Evolutionary conservation across 2,329 filamentous ascomycete genomes (phyloP).

Genomic region (Aspergillus brasiliensis): DNA sequence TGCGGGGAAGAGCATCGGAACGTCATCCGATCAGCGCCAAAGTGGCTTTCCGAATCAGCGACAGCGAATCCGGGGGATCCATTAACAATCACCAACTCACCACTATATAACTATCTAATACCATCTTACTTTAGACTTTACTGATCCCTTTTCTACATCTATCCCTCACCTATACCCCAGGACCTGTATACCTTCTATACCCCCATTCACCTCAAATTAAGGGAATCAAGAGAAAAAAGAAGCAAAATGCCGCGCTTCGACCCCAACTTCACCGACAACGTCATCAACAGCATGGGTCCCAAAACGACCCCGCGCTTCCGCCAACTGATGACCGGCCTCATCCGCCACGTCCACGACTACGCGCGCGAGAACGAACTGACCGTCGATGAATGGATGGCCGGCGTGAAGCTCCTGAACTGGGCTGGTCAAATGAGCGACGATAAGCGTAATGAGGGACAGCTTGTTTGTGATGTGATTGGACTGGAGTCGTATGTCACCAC

Average conservation of each 20-base stretch:
- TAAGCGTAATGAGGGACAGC: conserved; percentile 64
- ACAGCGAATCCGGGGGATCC: conserved; percentile 1
- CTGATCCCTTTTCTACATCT: not conserved
- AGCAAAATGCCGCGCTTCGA: conserved; percentile 40
- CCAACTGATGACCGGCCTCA: conserved; percentile 59
- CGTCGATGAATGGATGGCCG: conserved; percentile 61
- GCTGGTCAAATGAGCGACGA: conserved; percentile 65
- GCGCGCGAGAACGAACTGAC: conserved; percentile 61
- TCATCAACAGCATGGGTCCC: conserved; percentile 73
- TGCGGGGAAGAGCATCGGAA: not conserved
- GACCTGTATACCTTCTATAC: not conserved
- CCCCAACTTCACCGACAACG: conserved; percentile 64
- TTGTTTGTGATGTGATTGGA: conserved; percentile 61
- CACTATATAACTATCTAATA: not conserved
- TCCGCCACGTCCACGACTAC: conserved; percentile 61
- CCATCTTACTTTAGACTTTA: no score
- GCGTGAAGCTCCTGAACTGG: conserved; percentile 61
- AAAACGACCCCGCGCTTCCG: conserved; percentile 68
- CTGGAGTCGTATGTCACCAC: conserved; percentile 54
- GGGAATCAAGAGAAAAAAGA: not conserved
- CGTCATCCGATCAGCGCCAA: not conserved
- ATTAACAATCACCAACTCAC: not conserved
- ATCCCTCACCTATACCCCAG: not conserved
- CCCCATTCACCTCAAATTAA: not conserved
- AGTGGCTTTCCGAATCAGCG: not conserved